Percentiles rank a stretch among this genome's conserved stretches.
Evolutionary conservation across 495 filamentous ascomycete genomes (phyloP).

Genomic region (Rostrohypoxylon terebratum): DNA sequence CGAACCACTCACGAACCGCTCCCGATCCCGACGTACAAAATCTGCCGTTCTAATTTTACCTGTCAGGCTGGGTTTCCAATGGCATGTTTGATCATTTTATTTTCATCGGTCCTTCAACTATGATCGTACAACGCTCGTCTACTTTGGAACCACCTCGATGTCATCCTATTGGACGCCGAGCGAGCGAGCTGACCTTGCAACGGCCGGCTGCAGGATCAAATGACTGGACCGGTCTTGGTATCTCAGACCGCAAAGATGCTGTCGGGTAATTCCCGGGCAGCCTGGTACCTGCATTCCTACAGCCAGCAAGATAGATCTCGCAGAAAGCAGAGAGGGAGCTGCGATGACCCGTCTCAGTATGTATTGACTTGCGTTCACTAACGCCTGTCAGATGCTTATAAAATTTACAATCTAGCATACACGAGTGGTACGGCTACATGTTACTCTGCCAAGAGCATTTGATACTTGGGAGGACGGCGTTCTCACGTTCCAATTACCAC

Average conservation of each 20-base stretch:
- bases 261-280: constrained; percentile 25
- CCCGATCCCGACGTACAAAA: constrained; percentile 25
- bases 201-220: constrained; percentile 39
- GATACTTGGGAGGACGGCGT: not conserved
- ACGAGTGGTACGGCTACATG: not conserved
- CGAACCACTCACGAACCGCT: constrained; percentile 11
- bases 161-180: constrained; percentile 40
- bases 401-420: not conserved
- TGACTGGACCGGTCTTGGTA: constrained; percentile 24
- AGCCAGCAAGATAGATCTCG: constrained; percentile 39
- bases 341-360: constrained; percentile 29
- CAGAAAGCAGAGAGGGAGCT: constrained; percentile 32
- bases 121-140: constrained; percentile 29
- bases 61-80: constrained; percentile 20
- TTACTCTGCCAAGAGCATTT: not conserved
- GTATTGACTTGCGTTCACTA: constrained; percentile 10
- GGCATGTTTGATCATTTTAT: constrained; percentile 22
- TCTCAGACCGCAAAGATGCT: constrained; percentile 15
- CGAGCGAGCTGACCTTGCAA: constrained; percentile 23
- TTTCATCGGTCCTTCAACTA: constrained; percentile 30
- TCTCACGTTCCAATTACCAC: constrained; percentile 5
- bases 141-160: constrained; percentile 11
- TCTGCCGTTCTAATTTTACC: constrained; percentile 15
- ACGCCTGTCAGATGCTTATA: constrained; percentile 14
- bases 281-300: constrained; percentile 43